Base-by-base conservation (phyloP, 176 grass and related monocot genomes). In the Tuctoria greenei region DNA sequence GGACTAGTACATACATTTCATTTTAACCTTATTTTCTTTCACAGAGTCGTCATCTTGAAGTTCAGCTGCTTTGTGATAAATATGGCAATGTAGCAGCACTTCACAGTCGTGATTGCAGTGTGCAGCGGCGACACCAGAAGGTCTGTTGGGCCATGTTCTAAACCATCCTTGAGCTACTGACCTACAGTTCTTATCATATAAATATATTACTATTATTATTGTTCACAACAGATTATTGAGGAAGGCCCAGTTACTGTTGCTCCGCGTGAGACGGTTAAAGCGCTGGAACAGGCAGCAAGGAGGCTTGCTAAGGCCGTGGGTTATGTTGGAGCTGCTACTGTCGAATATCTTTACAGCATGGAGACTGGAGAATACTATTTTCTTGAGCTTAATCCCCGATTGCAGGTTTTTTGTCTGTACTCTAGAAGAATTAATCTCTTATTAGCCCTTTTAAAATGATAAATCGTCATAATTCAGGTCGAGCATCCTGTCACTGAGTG, bases 281-380 rank as follows among this genome's bases (percentile, higher is more conserved):
- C 90, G 64, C 82, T 99, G 58, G 95, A 99, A 80, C 95, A 99
- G 80, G 95, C 91, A 61, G 95, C 95, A 17, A 88, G 95, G 82
- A 92, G 92, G 86, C 95, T 99, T 88, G 95, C 95, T 73, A 99
- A 95, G 68, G 79, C 78, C 59, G 95, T 99, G 64, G 89, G 87
- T 18, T 98, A 99, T 77, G 89, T 99, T 81, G 95, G 91, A 71
- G 95, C 95, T 67, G 95, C 95, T 54, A 99, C 95, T 77, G 95
- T 99, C 49, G 95, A 99, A 70, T 99, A 99, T 80, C 90, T 99
- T 69, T 99, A 95, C 83, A 99, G 91, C 79, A 99, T 99, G 95
- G 91, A 99, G 39, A 95, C 95, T 57, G 95, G 95, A 15, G 95
- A 99, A 86, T 99, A 95, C 66, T 99, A 99, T 81, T 99, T 99